Evolutionary conservation across 2,329 filamentous ascomycete genomes (phyloP), one percentile per base, ranked within the genome.

Genomic region (Ascochyta viciae-villosae): DNA sequence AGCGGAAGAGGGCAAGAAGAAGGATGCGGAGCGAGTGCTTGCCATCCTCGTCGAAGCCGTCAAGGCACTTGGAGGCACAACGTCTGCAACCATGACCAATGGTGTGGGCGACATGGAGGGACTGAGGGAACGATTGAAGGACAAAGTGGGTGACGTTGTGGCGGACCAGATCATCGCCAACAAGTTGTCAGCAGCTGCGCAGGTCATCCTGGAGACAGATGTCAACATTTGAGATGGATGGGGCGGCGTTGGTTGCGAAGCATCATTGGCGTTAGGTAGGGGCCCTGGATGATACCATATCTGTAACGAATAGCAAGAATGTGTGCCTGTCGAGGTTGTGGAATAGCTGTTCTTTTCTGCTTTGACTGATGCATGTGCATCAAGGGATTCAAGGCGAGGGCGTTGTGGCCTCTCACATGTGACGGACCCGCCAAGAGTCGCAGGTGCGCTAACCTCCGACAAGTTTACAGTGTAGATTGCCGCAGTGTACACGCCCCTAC

Each of bases 1-100:
- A 4, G 65, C 55, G 12, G 84, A 85, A 48, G 79, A 82, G n/a
- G 73, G 78, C 22, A 83, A 81, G 62, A 83, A 80, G 54, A 78
- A 81, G 6, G 86, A 89, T 59, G 84, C 86, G 0, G 84, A 87
- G 63, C 83, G 83, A 66, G 83, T 90, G 1, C 74, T 89, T 13
- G 77, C 70, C 6, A 83, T 84, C 2, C 76, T 91, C 15, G 69
- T 89, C 29, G 78, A 79, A 48, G 82, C 83, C 0, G 74, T 91
- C 50, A 77, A 80, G 27, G 79, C 77, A 6, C 67, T 90, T 23
- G 81, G 82, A 52, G 77, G 80, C 47, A 81, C 83, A 46, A 67
- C 71, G 8, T 62, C 65, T n/a, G 53, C 70, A 15, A 47, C 60
- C 7, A 62, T 67, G 39, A 62, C 65, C 38, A 80, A 81, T 60